These are phyloP conservation scores for Myxozyma mucilagina DNA, from an alignment of 805 yeast species.

Conservation along the genomic window DNA sequence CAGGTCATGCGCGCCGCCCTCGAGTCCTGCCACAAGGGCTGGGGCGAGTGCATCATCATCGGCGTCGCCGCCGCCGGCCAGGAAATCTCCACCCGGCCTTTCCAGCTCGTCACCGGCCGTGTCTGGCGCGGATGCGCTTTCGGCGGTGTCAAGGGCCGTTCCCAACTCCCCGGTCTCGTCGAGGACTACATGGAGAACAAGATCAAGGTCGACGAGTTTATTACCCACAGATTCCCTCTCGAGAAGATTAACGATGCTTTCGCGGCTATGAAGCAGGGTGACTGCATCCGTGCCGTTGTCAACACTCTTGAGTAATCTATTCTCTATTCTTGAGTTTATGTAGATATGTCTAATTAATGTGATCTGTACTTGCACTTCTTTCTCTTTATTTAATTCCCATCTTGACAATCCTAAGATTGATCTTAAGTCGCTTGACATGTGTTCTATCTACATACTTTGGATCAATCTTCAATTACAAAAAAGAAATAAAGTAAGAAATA, in stretches of 20 bases:
- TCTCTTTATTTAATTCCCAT: too few relatives aligned
- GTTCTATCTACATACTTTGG: too few relatives aligned
- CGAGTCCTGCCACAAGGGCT: conserved; percentile 97
- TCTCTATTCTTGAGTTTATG: background rate
- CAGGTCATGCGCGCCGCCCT: conserved; percentile 93
- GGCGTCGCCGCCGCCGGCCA: conserved; percentile 99
- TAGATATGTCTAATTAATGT: too few relatives aligned
- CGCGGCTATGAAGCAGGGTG: conserved; percentile 92
- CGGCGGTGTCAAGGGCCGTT: conserved; percentile 97
- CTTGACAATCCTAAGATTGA: too few relatives aligned
- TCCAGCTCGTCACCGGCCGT: conserved; percentile 98
- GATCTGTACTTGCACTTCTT: too few relatives aligned
- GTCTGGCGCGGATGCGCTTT: conserved; percentile 99
- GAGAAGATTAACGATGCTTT: conserved; percentile 82
- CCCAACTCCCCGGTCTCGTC: conserved; percentile 89
- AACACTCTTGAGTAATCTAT: conserved; percentile 36
- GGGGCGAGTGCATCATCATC: conserved; percentile 94
- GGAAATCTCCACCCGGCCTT: conserved; percentile 95
- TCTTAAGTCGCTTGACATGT: too few relatives aligned
- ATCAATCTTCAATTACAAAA: too few relatives aligned
- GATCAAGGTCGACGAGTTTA: conserved; percentile 89
- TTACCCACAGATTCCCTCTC: conserved; percentile 84
- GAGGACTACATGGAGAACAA: conserved; percentile 79
- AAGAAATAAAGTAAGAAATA: too few relatives aligned
- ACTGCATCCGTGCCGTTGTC: conserved; percentile 89